phyloP scores from a whole-genome alignment of 2,329 filamentous ascomycete species.

The Akanthomyces uredinophilus region DNA sequence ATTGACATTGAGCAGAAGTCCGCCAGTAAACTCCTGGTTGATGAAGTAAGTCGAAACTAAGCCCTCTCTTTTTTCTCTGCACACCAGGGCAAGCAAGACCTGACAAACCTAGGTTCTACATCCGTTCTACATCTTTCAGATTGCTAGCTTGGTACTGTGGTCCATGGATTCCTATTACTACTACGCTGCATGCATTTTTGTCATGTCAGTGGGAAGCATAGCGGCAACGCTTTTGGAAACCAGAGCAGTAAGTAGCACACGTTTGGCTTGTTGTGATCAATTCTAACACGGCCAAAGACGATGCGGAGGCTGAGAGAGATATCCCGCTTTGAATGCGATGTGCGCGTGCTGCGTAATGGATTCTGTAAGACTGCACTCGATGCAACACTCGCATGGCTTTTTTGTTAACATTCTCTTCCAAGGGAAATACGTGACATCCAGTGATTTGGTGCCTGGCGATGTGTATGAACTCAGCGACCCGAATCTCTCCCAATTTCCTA shows the following conservation, averaged over 20 bases:
- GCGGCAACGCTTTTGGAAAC: slow-evolving; percentile 86
- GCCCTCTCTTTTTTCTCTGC: background rate
- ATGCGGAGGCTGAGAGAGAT: slow-evolving; percentile 89
- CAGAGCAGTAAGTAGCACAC: slow-evolving; percentile 56
- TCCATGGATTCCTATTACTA: slow-evolving; percentile 97
- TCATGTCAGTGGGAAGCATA: slow-evolving; percentile 92
- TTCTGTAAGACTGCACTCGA: slow-evolving; percentile 62
- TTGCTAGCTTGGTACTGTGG: slow-evolving; percentile 91
- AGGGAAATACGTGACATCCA: slow-evolving; percentile 80
- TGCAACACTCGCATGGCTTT: background rate
- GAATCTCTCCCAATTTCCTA: slow-evolving; percentile 79
- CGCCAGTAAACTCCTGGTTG: slow-evolving; percentile 73
- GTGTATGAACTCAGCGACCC: slow-evolving; percentile 97
- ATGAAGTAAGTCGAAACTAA: slow-evolving; percentile 60
- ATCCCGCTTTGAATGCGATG: slow-evolving; percentile 90
- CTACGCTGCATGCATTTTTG: slow-evolving; percentile 89
- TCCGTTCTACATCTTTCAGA: slow-evolving; percentile 97
- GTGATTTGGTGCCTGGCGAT: slow-evolving; percentile 88
- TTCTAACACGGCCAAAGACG: slow-evolving; percentile 46
- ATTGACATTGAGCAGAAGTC: slow-evolving; percentile 94
- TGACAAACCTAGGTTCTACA: slow-evolving; percentile 66
- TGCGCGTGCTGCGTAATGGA: slow-evolving; percentile 85
- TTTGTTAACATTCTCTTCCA: slow-evolving; percentile 24
- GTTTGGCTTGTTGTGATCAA: background rate
- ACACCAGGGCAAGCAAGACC: background rate